A percentile compares a stretch with the other conserved stretches of the same genome.
Evolutionary conservation across 306 rosid genomes (phyloP).

Genomic region (Cotoneaster glaucophyllus): DNA sequence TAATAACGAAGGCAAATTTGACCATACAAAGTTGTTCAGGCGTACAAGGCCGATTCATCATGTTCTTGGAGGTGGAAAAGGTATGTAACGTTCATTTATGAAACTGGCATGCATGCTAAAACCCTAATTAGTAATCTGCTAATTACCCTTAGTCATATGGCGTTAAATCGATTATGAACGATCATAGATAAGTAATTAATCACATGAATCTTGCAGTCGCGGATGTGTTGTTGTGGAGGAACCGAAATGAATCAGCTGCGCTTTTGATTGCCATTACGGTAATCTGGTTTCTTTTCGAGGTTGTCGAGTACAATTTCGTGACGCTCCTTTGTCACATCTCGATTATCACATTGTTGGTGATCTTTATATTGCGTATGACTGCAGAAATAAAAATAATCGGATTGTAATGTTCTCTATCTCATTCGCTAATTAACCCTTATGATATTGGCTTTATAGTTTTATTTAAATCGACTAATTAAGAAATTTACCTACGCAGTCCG

Average conservation of each 20-base stretch:
- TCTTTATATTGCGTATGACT: constrained; percentile 54
- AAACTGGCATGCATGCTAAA: no score
- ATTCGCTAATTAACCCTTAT: background rate
- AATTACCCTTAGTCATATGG: no score
- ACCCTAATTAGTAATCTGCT: no score
- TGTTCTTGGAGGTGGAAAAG: constrained; percentile 69
- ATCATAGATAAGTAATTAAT: background rate
- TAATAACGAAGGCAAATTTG: constrained; percentile 13
- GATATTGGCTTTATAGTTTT: background rate
- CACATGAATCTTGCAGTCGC: constrained; percentile 44
- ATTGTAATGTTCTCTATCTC: constrained; percentile 29
- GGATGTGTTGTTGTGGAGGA: constrained; percentile 65
- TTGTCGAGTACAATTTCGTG: constrained; percentile 61
- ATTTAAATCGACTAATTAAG: background rate
- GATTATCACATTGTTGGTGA: constrained; percentile 53
- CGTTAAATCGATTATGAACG: no score
- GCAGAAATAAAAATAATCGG: constrained; percentile 42
- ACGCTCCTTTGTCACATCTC: constrained; percentile 59
- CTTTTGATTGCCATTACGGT: constrained; percentile 52
- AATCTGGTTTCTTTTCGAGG: constrained; percentile 74
- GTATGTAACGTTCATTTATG: constrained; percentile 34
- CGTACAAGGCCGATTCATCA: constrained; percentile 44
- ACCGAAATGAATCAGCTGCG: constrained; percentile 38
- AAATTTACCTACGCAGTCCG: constrained; percentile 25
- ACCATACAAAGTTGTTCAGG: constrained; percentile 27